Base-by-base conservation (phyloP, 2,329 filamentous ascomycete species). In the Arachnomyces sp. region DNA sequence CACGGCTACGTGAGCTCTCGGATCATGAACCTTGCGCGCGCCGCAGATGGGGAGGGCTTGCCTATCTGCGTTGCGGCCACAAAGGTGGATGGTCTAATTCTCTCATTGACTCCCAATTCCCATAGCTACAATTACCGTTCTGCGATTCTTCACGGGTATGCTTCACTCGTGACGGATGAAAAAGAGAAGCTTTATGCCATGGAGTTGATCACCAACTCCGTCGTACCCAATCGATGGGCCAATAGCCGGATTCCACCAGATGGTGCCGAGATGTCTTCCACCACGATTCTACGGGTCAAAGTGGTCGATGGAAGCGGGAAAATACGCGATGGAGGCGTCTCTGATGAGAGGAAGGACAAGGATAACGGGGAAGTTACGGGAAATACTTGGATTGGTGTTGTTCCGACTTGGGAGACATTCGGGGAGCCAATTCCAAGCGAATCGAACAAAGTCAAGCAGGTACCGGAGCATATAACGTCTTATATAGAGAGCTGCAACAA, bases 101-200 rank as follows among this genome's bases (percentile, higher is more conserved):
- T 94, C 25, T 76, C 84, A 14, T 73, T 93, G 11, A 87, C 86
- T 0, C 84, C 86, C 9, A 84, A 86, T 67, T 77, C 76, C 44
- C 86, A 93, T 68, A 85, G 77, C 66, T 89, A 86, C 69, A 90
- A 93, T 69, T 94, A 92, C 67, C 84, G 86, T 46, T 86, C 81
- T 30, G 84, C 84, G 8, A 69, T 87, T 7, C 70, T 92, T 9
- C 87, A 90, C 54, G 88, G 87, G 1, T 76, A 80, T 57, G 87
- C 82, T 1, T 69, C 63, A 7, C 61, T 82, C 2, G 84, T 94
- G 5, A 75, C 77, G 2, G 77, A 83, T 44, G 60, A 65, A 0
- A 75, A 72, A 2, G 87, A 94, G 67, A 85, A 85, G 56, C 57
- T 85, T 4, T 92, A 77, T 65, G 86, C 86, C 6, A 83, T 94